These are phyloP conservation scores for Clitoria ternatea DNA, from an alignment of 306 rosid species.

Conservation along the genomic window DNA sequence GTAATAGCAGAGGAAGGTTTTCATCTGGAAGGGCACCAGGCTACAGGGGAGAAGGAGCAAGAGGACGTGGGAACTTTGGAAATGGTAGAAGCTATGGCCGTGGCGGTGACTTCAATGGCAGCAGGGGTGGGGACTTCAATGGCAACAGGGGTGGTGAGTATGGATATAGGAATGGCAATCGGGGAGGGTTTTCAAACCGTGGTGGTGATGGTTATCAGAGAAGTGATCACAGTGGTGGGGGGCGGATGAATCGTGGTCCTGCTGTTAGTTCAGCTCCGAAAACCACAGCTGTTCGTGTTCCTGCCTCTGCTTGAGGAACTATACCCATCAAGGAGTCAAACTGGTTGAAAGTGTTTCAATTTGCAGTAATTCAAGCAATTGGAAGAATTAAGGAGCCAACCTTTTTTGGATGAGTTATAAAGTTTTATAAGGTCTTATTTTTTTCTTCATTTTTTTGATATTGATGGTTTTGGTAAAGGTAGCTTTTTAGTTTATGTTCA, in stretches of 20 bases:
- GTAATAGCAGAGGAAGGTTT: conserved; percentile 56
- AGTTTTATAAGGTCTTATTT: conserved; percentile 27
- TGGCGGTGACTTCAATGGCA: conserved; percentile 48
- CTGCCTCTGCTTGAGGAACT: conserved; percentile 61
- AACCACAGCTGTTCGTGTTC: conserved; percentile 39
- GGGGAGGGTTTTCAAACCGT: conserved; percentile 49
- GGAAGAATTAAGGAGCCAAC: conserved; percentile 25
- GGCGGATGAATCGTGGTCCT: conserved; percentile 52
- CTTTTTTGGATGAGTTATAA: conserved; percentile 28
- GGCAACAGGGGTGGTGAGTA: conserved; percentile 49
- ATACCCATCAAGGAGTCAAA: background rate
- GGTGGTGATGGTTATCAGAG: conserved; percentile 69
- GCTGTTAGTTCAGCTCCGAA: conserved; percentile 40
- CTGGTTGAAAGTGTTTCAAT: conserved; percentile 17
- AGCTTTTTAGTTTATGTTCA: conserved; percentile 15
- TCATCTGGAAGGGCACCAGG: conserved; percentile 52
- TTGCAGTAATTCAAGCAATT: conserved; percentile 26
- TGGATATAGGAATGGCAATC: conserved; percentile 53
- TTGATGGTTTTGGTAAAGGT: conserved; percentile 35
- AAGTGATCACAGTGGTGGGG: conserved; percentile 49
- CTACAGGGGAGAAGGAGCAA: conserved; percentile 61
- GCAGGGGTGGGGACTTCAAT: conserved; percentile 57
- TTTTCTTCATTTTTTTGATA: background rate
- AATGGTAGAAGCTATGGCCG: conserved; percentile 65
- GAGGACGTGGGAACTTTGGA: conserved; percentile 75